Percentiles rank a stretch among this genome's conserved stretches.
Evolutionary conservation across 441 rosid species (phyloP).

Genomic region (Pelargonium exstipulatum): DNA sequence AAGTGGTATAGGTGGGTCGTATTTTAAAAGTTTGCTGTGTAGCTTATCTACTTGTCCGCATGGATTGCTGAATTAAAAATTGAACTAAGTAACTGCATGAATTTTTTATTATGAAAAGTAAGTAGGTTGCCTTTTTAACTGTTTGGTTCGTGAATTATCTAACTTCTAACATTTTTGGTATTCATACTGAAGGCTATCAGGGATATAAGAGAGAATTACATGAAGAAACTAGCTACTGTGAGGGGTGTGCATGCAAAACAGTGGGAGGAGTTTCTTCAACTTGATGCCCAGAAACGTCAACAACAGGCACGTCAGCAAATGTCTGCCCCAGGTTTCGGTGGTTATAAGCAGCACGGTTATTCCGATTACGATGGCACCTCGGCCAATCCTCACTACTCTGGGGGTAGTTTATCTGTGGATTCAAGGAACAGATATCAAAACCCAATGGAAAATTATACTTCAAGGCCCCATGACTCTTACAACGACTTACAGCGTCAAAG

Average conservation of each 20-base stretch:
- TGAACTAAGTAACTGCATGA: background rate
- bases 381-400: constrained; percentile 50
- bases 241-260: constrained; percentile 61
- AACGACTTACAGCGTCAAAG: constrained; percentile 77
- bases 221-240: constrained; percentile 56
- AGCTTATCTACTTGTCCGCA: background rate
- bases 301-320: constrained; percentile 56
- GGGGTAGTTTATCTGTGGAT: constrained; percentile 46
- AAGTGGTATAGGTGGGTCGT: background rate
- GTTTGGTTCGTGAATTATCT: constrained; percentile 19
- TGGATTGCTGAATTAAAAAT: background rate
- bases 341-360: constrained; percentile 67
- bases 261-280: constrained; percentile 76
- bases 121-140: constrained; percentile 10
- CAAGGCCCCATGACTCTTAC: constrained; percentile 61
- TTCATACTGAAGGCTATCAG: constrained; percentile 55
- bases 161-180: constrained; percentile 33
- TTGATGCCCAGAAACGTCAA: constrained; percentile 68
- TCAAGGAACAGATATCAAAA: constrained; percentile 57
- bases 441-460: constrained; percentile 55
- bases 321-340: constrained; percentile 49
- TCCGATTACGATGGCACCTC: constrained; percentile 57
- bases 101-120: background rate
- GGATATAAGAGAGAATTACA: constrained; percentile 81
- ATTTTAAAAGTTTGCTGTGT: too few relatives aligned